phyloP scores from a whole-genome alignment of 1,284 basidiomycete genomes.

The Leccinum brunneo-olivaceum region DNA sequence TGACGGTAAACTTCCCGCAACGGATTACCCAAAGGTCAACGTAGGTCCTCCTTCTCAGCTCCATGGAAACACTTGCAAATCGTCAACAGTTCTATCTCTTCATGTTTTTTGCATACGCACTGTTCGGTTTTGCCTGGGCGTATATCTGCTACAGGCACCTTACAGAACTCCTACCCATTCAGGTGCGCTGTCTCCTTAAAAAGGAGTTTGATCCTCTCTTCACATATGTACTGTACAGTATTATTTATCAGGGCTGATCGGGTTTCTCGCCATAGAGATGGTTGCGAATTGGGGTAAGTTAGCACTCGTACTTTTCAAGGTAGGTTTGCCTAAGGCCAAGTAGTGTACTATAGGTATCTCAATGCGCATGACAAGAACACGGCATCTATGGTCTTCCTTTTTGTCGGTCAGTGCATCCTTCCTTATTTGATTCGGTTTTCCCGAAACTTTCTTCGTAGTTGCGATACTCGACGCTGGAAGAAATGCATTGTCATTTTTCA shows the following conservation, averaged over 20 bases:
- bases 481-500: conserved; percentile 92
- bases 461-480: conserved; percentile 89
- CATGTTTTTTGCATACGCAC: conserved; percentile 74
- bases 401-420: conserved; percentile 56
- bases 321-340: conserved; percentile 1
- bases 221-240: conserved; percentile 45
- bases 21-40: conserved; percentile 97
- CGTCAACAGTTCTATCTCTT: conserved; percentile 74
- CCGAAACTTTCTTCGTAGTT: conserved; percentile 38
- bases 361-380: conserved; percentile 80
- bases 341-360: conserved; percentile 83
- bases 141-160: conserved; percentile 80
- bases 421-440: neutral
- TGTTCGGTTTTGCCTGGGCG: conserved; percentile 72
- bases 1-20: conserved; percentile 82
- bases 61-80: conserved; percentile 2
- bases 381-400: conserved; percentile 75
- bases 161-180: conserved; percentile 80
- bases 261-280: conserved; percentile 91
- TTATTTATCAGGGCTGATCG: conserved; percentile 89
- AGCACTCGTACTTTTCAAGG: neutral
- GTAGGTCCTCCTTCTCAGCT: conserved; percentile 42
- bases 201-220: conserved; percentile 3
- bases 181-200: conserved; percentile 42
- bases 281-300: conserved; percentile 74